These are phyloP conservation scores for Boletus insuetus DNA, from an alignment of 768 basidiomycete species.

Conservation along the genomic window DNA sequence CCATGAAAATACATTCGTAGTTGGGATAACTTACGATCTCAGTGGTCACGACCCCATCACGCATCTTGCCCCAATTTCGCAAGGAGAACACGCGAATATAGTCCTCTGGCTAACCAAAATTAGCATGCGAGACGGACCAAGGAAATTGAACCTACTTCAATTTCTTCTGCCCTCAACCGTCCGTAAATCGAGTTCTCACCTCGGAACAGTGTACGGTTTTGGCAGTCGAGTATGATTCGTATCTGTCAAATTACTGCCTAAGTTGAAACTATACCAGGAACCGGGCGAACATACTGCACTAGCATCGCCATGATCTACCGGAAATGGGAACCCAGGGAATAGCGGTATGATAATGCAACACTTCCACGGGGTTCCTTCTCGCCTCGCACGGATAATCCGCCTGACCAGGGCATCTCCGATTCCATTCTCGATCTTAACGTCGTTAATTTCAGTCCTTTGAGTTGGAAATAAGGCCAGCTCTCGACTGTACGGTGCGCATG, in stretches of 20 bases:
- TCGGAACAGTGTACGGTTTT: conserved; percentile 83
- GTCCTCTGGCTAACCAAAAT: conserved; percentile 71
- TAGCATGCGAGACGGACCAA: not conserved
- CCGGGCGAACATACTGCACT: conserved; percentile 62
- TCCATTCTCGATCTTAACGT: conserved; percentile 84
- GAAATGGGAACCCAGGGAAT: conserved; percentile 89
- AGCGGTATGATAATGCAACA: conserved; percentile 92
- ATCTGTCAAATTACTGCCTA: conserved; percentile 45
- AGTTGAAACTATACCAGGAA: not conserved
- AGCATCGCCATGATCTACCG: conserved; percentile 91
- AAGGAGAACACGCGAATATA: conserved; percentile 90
- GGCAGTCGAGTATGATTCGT: conserved; percentile 93
- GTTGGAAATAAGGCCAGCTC: not conserved
- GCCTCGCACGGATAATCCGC: conserved; percentile 86
- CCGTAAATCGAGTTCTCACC: conserved; percentile 92
- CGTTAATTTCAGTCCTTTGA: conserved; percentile 79
- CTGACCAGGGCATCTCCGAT: conserved; percentile 94
- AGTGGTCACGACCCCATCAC: conserved; percentile 78
- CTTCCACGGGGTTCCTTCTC: conserved; percentile 79
- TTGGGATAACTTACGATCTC: conserved; percentile 60
- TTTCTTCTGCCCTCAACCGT: conserved; percentile 79
- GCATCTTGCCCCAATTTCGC: conserved; percentile 91
- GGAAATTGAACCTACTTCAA: conserved; percentile 55
- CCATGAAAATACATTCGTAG: not conserved
- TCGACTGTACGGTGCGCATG: not conserved